Evolutionary conservation across 768 basidiomycete genomes (phyloP), one percentile per base, ranked within the genome.

Genomic region (Serendipita sp.): DNA sequence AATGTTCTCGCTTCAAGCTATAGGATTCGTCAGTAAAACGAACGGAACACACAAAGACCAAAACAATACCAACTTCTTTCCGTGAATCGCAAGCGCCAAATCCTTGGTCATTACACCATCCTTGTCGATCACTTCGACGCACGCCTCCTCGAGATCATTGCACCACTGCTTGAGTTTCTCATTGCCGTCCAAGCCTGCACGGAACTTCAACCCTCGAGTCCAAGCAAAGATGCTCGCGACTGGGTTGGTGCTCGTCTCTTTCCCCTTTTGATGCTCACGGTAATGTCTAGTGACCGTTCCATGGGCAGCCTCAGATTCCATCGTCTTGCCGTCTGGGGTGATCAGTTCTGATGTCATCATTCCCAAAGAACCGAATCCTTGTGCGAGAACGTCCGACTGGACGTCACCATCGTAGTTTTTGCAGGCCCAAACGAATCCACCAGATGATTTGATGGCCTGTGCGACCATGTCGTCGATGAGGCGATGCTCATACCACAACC

Each of bases 381-480:
- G 96, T 0, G 95, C 95, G 66, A 98, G 86, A 70, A 96, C 92
- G 72, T 97, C 93, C 68, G 84, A 86, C 78, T 93, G 86, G 60
- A 87, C 85, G 69, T 93, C 91, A 71, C 91, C 86, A 69, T 78
- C 78, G 74, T 79, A 79, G 75, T 83, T 83, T 78, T 85, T 85
- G 73, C 83, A 81, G 7, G 84, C 84, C 83, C 83, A 84, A 41
- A 84, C 80, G 72, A 82, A 76, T 35, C 95, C 96, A 54, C 96
- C 96, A 0, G 86, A 83, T 13, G 91, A 94, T 78, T 99, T 99
- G 83, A 98, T 85, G 45, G 81, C 93, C 72, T 98, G 95, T 3
- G 96, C 96, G 58, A 98, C 94, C 94, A 97, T 96, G 77, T 95
- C 91, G 74, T 93, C 91, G 74, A 94, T 94, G 54, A 95, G 83